These are phyloP conservation scores for Termitomyces sp. DNA, from an alignment of 768 basidiomycete genomes.

Conservation along the genomic window DNA sequence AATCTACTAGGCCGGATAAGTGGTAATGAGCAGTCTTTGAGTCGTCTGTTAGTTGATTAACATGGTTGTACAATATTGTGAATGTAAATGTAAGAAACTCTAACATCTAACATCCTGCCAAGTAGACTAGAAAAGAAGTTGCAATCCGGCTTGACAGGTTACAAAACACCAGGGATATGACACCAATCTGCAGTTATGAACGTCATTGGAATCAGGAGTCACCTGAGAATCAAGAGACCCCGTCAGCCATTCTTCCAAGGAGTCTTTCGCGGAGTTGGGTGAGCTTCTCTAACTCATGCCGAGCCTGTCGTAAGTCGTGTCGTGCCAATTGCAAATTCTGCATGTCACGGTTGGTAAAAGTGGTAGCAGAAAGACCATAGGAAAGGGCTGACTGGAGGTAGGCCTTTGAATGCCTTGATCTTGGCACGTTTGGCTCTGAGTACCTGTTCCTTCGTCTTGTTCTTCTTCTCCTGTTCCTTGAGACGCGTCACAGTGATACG, in stretches of 20 bases:
- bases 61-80: background rate
- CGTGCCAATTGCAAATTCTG: constrained; percentile 47
- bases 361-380: background rate
- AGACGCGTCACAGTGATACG: constrained; percentile 36
- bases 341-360: background rate
- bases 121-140: background rate
- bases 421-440: constrained; percentile 42
- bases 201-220: background rate
- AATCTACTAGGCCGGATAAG: constrained; percentile 3
- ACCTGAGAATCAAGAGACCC: constrained; percentile 22
- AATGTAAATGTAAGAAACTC: background rate
- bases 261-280: constrained; percentile 46
- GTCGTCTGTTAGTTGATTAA: background rate
- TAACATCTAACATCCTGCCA: background rate
- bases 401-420: constrained; percentile 43
- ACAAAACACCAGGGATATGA: background rate
- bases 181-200: background rate
- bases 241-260: constrained; percentile 42
- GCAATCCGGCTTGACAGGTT: background rate
- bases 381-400: constrained; percentile 39
- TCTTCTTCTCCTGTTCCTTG: constrained; percentile 34
- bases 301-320: constrained; percentile 37
- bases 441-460: constrained; percentile 32
- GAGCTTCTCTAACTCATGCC: constrained; percentile 42
- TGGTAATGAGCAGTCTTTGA: constrained; percentile 5